Conservation (phyloP, 257 asterid genomes). For the Plantago elongata region DNA sequence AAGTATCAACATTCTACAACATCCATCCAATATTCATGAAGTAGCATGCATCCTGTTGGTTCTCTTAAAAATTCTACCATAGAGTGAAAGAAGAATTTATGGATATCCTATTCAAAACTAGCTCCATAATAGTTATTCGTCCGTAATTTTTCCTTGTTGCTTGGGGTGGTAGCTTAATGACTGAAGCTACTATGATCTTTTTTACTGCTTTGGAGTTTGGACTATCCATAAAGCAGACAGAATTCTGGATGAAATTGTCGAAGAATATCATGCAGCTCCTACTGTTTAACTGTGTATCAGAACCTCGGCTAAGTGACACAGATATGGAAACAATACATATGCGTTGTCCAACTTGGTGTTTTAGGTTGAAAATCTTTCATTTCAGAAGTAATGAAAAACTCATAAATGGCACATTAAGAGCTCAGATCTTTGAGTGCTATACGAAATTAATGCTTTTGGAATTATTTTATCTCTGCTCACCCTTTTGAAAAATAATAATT, state of each 20-base stretch:
- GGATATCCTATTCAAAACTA: too few species aligned
- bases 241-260: neutral
- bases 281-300: neutral
- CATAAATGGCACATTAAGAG: neutral
- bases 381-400: neutral
- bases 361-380: neutral
- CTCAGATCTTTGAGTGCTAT: conserved; percentile 1
- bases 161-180: too few species aligned
- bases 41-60: too few species aligned
- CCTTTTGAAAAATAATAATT: conserved; percentile 11
- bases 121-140: too few species aligned
- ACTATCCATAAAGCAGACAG: neutral
- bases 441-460: conserved; percentile 3
- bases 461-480: neutral
- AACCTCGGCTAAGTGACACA: neutral
- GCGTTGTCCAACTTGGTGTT: neutral
- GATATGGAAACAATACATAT: neutral
- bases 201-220: neutral
- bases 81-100: too few species aligned
- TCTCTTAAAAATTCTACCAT: too few species aligned
- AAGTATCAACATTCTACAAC: neutral
- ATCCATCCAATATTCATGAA: too few species aligned
- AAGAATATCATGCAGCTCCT: neutral
- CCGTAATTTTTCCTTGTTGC: too few species aligned
- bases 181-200: neutral